Evolutionary conservation across 148 eudicot genomes (phyloP).

Genomic region (Gaultheria prostrata): DNA sequence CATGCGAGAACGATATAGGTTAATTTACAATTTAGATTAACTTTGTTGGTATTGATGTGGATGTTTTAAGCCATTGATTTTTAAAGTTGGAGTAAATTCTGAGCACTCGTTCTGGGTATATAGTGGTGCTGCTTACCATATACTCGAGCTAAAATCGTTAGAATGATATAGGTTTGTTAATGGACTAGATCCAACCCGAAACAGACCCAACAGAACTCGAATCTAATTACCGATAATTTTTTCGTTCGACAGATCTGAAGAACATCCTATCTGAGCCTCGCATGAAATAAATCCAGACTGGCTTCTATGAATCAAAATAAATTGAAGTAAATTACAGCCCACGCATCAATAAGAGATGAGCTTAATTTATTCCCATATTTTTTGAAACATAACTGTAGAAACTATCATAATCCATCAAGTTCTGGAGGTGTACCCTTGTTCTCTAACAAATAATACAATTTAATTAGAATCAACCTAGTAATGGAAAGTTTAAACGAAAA

Average conservation of each 20-base stretch:
- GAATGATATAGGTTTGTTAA: too few species aligned
- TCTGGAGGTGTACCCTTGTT: not conserved
- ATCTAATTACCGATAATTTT: too few species aligned
- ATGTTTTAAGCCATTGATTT: too few species aligned
- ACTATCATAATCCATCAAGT: not conserved
- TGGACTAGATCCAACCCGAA: too few species aligned
- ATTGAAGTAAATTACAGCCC: not conserved
- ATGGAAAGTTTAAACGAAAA: not conserved
- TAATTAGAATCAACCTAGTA: not conserved
- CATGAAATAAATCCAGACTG: not conserved
- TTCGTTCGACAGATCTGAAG: not conserved
- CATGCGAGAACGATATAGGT: too few species aligned
- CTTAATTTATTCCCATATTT: not conserved
- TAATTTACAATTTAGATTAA: too few species aligned
- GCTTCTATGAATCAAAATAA: not conserved
- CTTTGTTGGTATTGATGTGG: too few species aligned
- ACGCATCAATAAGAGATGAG: not conserved
- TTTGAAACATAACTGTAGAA: not conserved
- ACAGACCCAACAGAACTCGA: too few species aligned
- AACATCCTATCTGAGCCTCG: not conserved
- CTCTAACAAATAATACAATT: conserved; percentile 4
- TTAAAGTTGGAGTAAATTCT: too few species aligned
- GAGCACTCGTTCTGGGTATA: too few species aligned
- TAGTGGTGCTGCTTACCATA: too few species aligned
- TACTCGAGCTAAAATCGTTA: too few species aligned